Evolutionary conservation across 2,329 filamentous ascomycete genomes (phyloP), one percentile per base, ranked within the genome.

Genomic region (Hymenoscyphus repandus): DNA sequence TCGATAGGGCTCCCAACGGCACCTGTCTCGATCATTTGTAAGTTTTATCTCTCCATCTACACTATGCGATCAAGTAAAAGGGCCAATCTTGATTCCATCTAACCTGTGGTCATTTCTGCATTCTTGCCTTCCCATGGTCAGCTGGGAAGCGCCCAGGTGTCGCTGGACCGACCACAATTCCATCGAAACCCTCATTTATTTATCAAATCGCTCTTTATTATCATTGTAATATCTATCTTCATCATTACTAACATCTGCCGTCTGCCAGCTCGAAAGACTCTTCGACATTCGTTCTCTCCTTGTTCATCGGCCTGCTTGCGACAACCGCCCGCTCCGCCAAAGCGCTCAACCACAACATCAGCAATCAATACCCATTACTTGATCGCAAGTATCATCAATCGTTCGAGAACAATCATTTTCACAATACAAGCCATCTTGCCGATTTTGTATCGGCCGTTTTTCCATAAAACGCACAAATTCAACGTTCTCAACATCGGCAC

Each of bases 31-130:
- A 60, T 52, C 54, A 56, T 45, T 52, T 59, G 64, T 67, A 64
- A 65, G 65, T 66, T 54, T 17, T 39, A 41, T 53, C 59, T 51
- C 41, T 47, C 62, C 42, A 51, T 59, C 49, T 13, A 52, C 55
- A 37, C 48, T 64, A 64, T 66, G 65, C 65, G 65, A 67, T 66
- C 64, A 57, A 56, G 60, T 46, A 60, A 48, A 58, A 49, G 50
- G 10, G 15, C 10, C 47, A 39, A 54, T 58, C 46, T 51, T 36
- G 45, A 36, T 44, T 49, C 39, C 18, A 49, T 51, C 9, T 42
- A 20, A 47, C 51, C 45, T 42, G 44, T 47, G 46, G 52, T 45
- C 46, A 34, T 50, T 46, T 41, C 49, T 59, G 45, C 32, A 47
- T 45, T 56, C 36, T 57, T 58, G 39, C 45, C 55, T 40, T 47